Evolutionary conservation across 2,329 filamentous ascomycete genomes (phyloP).

Genomic region (Neophaeococcomyces mojaviensis): DNA sequence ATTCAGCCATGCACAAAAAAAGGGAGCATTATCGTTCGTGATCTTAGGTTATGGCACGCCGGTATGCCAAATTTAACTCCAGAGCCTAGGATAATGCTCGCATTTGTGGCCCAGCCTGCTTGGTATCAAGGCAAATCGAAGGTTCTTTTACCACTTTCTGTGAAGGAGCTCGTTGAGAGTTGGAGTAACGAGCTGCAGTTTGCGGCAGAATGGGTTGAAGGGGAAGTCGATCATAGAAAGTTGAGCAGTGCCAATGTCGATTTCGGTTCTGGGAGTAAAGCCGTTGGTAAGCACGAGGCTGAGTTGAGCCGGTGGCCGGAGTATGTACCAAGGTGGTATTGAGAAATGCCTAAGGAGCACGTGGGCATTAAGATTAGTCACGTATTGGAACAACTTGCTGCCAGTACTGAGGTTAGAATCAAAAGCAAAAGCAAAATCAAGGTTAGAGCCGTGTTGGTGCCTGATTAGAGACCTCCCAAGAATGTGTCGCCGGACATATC

Average conservation of each 20-base stretch:
- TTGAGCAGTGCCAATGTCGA: constrained; percentile 18
- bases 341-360: no score
- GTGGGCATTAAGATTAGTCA: no score
- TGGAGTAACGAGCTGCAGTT: constrained; percentile 18
- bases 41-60: constrained; percentile 57
- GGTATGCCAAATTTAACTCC: constrained; percentile 53
- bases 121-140: constrained; percentile 20
- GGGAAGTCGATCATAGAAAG: constrained; percentile 21
- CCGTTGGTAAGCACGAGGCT: constrained; percentile 10
- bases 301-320: constrained; percentile 18
- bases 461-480: no score
- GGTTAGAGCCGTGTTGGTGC: no score
- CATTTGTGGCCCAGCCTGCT: constrained; percentile 25
- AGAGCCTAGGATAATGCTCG: constrained; percentile 51
- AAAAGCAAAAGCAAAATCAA: no score
- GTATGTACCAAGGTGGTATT: constrained; percentile 20
- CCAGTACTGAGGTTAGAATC: no score
- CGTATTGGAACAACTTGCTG: no score
- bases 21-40: constrained; percentile 51
- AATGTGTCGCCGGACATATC: no score
- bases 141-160: constrained; percentile 16
- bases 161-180: constrained; percentile 18
- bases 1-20: constrained; percentile 36
- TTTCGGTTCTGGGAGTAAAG: constrained; percentile 14
- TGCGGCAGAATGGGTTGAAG: constrained; percentile 20